Evolutionary conservation across 2,329 filamentous ascomycete species (phyloP).

Genomic region (Zymoseptoria crescenta): DNA sequence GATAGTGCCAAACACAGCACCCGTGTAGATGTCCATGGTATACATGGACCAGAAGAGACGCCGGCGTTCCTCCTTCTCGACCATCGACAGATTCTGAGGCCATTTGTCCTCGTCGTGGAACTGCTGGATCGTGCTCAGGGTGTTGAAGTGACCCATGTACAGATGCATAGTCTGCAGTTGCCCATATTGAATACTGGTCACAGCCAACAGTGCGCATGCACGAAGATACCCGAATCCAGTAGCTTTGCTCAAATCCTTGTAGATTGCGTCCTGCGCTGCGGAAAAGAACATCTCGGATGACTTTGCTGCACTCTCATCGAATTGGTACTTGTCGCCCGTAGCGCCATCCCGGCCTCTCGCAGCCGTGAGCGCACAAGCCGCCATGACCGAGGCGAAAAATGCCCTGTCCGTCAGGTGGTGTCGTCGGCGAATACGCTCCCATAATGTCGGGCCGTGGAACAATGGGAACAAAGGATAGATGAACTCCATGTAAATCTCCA

Average conservation of each 20-base stretch:
- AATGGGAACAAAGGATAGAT: conserved; percentile 49
- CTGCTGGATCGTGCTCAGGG: conserved; percentile 41
- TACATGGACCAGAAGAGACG: conserved; percentile 52
- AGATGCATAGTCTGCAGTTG: conserved; percentile 44
- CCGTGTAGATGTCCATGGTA: conserved; percentile 48
- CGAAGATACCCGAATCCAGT: conserved; percentile 37
- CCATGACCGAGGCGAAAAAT: conserved; percentile 46
- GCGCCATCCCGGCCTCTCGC: conserved; percentile 45
- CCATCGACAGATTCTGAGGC: conserved; percentile 38
- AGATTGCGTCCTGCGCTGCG: conserved; percentile 36
- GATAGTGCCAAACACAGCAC: conserved; percentile 46
- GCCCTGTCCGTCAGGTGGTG: conserved; percentile 39
- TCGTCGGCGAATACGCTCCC: conserved; percentile 33
- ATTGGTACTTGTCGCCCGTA: conserved; percentile 28
- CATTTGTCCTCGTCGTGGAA: conserved; percentile 49
- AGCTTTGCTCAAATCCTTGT: conserved; percentile 31
- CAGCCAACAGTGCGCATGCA: conserved; percentile 42
- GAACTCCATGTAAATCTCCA: conserved; percentile 46
- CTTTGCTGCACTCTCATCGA: conserved; percentile 15
- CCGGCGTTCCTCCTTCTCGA: conserved; percentile 44
- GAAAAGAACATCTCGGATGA: conserved; percentile 39
- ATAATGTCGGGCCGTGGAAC: conserved; percentile 43
- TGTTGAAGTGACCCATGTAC: conserved; percentile 45
- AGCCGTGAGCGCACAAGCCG: conserved; percentile 44
- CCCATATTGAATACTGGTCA: conserved; percentile 47